These are phyloP conservation scores for Panaeolus cyanescens DNA, from an alignment of 768 basidiomycete genomes.

Conservation along the genomic window DNA sequence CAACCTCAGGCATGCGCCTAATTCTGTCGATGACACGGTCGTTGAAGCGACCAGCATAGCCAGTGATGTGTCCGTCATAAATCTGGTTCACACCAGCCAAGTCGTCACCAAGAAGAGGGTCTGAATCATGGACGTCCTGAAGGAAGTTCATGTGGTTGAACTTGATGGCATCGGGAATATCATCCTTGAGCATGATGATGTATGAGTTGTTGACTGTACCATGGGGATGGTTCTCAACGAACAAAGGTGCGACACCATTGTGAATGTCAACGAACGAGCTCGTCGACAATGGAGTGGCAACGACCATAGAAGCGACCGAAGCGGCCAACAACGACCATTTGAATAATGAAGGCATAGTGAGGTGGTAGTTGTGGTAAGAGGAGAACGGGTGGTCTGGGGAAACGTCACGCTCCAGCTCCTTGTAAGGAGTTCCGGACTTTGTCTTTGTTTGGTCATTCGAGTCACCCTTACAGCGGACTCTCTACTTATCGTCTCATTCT, in stretches of 20 bases:
- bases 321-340: constrained; percentile 46
- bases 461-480: constrained; percentile 8
- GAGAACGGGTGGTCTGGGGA: constrained; percentile 2
- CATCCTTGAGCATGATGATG: constrained; percentile 86
- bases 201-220: constrained; percentile 89
- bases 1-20: constrained; percentile 85
- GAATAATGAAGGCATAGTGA: constrained; percentile 45
- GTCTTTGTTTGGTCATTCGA: constrained; percentile 20
- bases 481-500: constrained; percentile 5
- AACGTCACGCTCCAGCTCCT: background rate
- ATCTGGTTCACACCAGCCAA: constrained; percentile 69
- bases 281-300: constrained; percentile 55
- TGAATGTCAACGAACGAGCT: constrained; percentile 30
- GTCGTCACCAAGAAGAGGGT: constrained; percentile 49
- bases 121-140: constrained; percentile 56
- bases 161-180: constrained; percentile 54
- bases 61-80: constrained; percentile 72
- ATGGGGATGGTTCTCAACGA: constrained; percentile 62
- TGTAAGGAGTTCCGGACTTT: constrained; percentile 29
- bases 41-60: constrained; percentile 84
- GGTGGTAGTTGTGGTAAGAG: constrained; percentile 8
- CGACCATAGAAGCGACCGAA: constrained; percentile 35
- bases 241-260: constrained; percentile 59
- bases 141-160: constrained; percentile 83
- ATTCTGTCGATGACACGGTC: constrained; percentile 70